Base-by-base conservation (phyloP, 768 basidiomycete genomes). In the Mycena floridula region DNA sequence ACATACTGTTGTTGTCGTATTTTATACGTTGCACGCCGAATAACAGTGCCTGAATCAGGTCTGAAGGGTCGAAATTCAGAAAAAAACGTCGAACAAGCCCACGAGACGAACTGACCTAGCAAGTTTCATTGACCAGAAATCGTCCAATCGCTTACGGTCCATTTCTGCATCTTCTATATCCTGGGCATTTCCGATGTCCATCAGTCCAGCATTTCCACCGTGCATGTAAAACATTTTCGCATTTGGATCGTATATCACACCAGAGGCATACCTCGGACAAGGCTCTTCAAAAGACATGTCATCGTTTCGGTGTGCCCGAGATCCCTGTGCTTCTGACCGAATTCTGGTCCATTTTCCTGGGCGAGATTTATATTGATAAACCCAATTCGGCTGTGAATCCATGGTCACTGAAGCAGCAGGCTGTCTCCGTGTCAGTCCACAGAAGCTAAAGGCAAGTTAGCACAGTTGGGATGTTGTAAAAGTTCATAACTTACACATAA, bases 41-140 rank as follows among this genome's bases (percentile, higher is more conserved):
- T 67, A 6, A 88, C 69, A 50, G 84, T 83, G 37, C 77, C 76
- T 2, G 74, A 62, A 3, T 68, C 69, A n/a, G 79, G 76, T 53
- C 88, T 90, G 45, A 30, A 36, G 13, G n/a, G n/a, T n/a, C 25
- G 27, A 44, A 50, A 13, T 21, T 8, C 20, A 25, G 30, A n/a
- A 37, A 35, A 16, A 21, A 24, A 4, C 25, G n/a, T 5, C 32
- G 2, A 24, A 48, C 4, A 9, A 37, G 28, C 16, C 32, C n/a
- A n/a, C n/a, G n/a, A n/a, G 25, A 16, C 27, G 9, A 24, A 52
- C 74, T 26, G 46, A 87, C 88, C 86, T 75, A 50, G 72, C 58
- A 26, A 90, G 57, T 26, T 65, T 68, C 81, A 89, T 83, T 59
- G 67, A 71, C 88, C 89, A 91, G 49, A 91, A 81, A 59, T 89